Base-by-base conservation (phyloP, 345 rosid genomes). In the Citropsis articulata region DNA sequence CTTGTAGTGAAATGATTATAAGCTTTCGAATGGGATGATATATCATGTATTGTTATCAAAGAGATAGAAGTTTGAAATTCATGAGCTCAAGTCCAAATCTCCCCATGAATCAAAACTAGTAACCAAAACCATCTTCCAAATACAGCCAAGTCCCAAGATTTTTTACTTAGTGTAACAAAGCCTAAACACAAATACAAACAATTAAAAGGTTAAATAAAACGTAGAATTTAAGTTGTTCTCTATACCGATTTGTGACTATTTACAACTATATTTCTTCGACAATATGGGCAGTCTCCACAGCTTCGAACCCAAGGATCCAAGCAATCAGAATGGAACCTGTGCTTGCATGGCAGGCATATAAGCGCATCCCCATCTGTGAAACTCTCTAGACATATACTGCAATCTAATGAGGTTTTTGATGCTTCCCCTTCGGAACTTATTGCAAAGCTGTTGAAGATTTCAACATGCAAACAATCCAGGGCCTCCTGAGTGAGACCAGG, bases 231-330 rank as follows among this genome's bases (percentile, higher is more conserved):
- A 25, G 66, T 66, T 55, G 75, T 71, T 63, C 76, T 2, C 50
- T 45, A 45, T 3, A 77, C 50, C 76, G 45, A 16, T 60, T 10
- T 22, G 13, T 21, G 25, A 69, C 74, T 77, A 76, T 36, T 66
- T 27, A 77, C 77, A 75, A 73, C 69, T 73, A 91, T 85, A 76
- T 83, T 89, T 81, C 91, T 83, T 50, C 98, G 92, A 77, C 99
- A 95, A 79, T 90, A 96, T 1, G 99, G 98, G 79, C 99, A 96
- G 79, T 96, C 95, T 48, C 97, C 99, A 53, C 99, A 92, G 73
- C 87, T 86, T 78, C 84, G 88, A 76, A 95, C 81, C 99, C 99
- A 95, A 16, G 98, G 99, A 77, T 85, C 85, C 88, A 95, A 84
- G 89, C 98, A 95, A 62, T 80, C 77, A 4, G 86, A 87, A 76